Evolutionary conservation across 352 stramenopile species (phyloP), one percentile per base, ranked within the genome.

Genomic region (Phytophthora boehmeriae): DNA sequence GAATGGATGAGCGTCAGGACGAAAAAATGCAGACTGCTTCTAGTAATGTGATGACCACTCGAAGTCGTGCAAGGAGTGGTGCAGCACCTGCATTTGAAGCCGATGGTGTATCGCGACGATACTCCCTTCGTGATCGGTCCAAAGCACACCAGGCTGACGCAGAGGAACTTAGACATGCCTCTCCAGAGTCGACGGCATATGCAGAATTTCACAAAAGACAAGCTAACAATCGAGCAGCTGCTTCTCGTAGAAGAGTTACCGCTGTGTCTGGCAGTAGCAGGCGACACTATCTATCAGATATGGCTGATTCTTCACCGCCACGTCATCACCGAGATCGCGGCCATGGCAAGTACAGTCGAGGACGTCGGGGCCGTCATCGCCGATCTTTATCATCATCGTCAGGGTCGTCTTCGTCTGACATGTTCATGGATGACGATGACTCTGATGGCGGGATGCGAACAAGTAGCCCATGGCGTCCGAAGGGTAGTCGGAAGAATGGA

Each of bases 191-290:
- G 36, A 56, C 69, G 14, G 80, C 76, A 10, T 91, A 86, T 30
- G 68, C 78, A 0, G 82, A 93, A 6, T 94, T 85, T 46, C 69
- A 78, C 11, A 94, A 94, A 62, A 78, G 82, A 8, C 80, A 83
- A 50, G 46, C 64, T 5, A 61, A 54, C 20, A 80, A n/a, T 57
- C 77, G 71, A 46, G 25, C 47, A 9, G 48, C 39, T 14, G 58
- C 38, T 39, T 57, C 42, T 19, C 68, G 28, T 48, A 63, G 51
- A 58, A 68, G 23, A 65, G 64, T 16, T 51, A 41, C 47, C 30
- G 63, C 53, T 48, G 27, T 30, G 25, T 62, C 76, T 47, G 45
- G 57, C 28, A 73, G 52, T 52, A 73, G 54, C 54, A 49, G 63
- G 27, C 63, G 60, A 11, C 35, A 73, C 10, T 77, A 82, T 49